phyloP scores from a whole-genome alignment of 495 filamentous ascomycete genomes.

The Antarctomyces pellizariae region DNA sequence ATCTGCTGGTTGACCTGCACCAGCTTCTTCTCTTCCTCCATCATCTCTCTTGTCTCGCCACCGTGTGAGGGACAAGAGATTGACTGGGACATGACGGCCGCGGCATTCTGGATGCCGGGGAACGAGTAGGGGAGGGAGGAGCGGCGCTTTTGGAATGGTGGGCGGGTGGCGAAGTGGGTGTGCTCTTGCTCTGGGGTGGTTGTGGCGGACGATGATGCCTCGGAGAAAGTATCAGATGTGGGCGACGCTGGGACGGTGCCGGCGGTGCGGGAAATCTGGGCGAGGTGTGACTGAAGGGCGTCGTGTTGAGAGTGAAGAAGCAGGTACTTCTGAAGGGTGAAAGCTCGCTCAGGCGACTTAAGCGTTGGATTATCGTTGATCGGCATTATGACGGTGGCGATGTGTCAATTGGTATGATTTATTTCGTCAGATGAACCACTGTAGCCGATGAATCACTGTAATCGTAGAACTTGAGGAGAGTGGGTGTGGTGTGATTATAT shows the following conservation, averaged over 20 bases:
- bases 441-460: too few relatives aligned
- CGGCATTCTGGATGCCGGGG: too few relatives aligned
- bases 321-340: conserved; percentile 31
- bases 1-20: conserved; percentile 38
- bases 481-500: too few relatives aligned
- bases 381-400: too few relatives aligned
- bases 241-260: conserved; percentile 10
- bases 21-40: conserved; percentile 26
- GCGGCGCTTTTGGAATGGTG: conserved; percentile 8
- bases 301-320: conserved; percentile 30
- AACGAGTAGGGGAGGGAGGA: not conserved
- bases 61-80: too few relatives aligned
- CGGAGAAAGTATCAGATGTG: conserved; percentile 14
- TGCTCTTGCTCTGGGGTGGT: conserved; percentile 1
- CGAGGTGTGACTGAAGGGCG: conserved; percentile 23
- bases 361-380: conserved; percentile 2
- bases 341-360: conserved; percentile 15
- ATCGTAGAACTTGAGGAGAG: too few relatives aligned
- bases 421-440: too few relatives aligned
- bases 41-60: too few relatives aligned
- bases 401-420: too few relatives aligned
- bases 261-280: conserved; percentile 17
- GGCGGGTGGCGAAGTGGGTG: conserved; percentile 10
- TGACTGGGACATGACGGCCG: conserved; percentile 10
- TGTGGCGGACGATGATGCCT: conserved; percentile 12